Evolutionary conservation across 352 stramenopile species (phyloP).

Genomic region (Globisporangium yorkense): DNA sequence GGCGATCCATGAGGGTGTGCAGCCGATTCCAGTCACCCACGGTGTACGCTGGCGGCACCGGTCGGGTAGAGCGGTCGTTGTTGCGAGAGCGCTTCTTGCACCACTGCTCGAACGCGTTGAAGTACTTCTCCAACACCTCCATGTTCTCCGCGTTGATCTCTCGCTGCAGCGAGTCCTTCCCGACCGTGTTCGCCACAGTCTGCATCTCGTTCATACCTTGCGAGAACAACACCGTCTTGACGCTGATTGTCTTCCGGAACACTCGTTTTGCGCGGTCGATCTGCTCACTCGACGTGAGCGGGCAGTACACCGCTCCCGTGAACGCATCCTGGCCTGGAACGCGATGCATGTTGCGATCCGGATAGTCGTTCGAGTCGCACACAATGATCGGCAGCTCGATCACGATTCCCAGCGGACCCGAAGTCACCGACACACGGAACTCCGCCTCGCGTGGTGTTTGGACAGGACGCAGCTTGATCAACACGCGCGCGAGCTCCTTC

Average conservation of each 20-base stretch:
- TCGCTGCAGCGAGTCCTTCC: constrained; percentile 65
- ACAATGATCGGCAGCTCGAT: constrained; percentile 77
- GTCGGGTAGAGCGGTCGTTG: constrained; percentile 1
- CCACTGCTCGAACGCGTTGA: constrained; percentile 34
- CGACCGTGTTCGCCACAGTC: constrained; percentile 88
- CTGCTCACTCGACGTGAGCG: constrained; percentile 36
- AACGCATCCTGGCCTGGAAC: constrained; percentile 66
- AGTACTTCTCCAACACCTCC: constrained; percentile 50
- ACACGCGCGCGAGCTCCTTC: constrained; percentile 58
- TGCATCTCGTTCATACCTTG: constrained; percentile 94
- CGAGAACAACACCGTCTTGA: constrained; percentile 80
- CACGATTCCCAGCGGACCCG: constrained; percentile 44
- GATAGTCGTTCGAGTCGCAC: constrained; percentile 27
- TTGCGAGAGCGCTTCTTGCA: constrained; percentile 17
- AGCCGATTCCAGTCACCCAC: constrained; percentile 24
- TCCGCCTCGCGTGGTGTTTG: constrained; percentile 49
- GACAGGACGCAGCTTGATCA: constrained; percentile 68
- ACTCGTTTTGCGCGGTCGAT: constrained; percentile 51
- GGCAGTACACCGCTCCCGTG: constrained; percentile 68
- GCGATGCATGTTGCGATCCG: constrained; percentile 60
- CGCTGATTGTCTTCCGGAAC: constrained; percentile 46
- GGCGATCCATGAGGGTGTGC: constrained; percentile 24
- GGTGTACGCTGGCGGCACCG: constrained; percentile 19
- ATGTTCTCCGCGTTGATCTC: constrained; percentile 82
- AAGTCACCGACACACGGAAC: constrained; percentile 72